Percentiles rank a stretch among this genome's conserved stretches.
Evolutionary conservation across 1,139 yeast species (phyloP).

Genomic region (Kluyveromyces sp.): DNA sequence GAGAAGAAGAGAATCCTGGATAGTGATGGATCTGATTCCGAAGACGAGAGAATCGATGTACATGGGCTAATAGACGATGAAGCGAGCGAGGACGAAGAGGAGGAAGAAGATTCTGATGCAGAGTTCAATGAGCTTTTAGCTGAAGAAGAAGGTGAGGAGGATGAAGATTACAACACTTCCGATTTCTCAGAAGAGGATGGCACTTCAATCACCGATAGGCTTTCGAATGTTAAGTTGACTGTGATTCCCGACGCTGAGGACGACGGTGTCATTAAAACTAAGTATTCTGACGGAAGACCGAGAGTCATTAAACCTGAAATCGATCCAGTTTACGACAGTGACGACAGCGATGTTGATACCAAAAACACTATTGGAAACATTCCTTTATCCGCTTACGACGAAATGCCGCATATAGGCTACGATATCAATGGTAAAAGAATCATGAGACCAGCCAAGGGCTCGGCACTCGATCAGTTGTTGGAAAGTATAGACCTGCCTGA

Average conservation of each 20-base stretch:
- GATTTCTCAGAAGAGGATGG: conserved; percentile 34
- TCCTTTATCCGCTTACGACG: conserved; percentile 89
- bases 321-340: conserved; percentile 86
- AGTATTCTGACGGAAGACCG: conserved; percentile 72
- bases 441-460: conserved; percentile 97
- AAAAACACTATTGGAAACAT: conserved; percentile 87
- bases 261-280: conserved; percentile 38
- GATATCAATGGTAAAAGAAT: conserved; percentile 95
- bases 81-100: conserved; percentile 29
- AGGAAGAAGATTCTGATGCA: conserved; percentile 49
- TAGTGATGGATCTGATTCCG: conserved; percentile 17
- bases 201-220: conserved; percentile 46
- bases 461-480: conserved; percentile 82
- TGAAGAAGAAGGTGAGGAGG: conserved; percentile 35
- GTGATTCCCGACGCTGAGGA: conserved; percentile 40
- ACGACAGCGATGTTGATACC: conserved; percentile 83
- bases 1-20: conserved; percentile 29
- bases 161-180: conserved; percentile 29
- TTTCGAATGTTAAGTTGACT: conserved; percentile 48
- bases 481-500: conserved; percentile 91
- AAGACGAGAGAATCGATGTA: conserved; percentile 34
- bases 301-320: conserved; percentile 81
- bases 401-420: conserved; percentile 95
- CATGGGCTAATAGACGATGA: conserved; percentile 36
- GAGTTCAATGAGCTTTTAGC: conserved; percentile 55